Percentiles rank a stretch among this genome's conserved stretches.
phyloP scores from a whole-genome alignment of 78 protist genomes.

The Dictyostelium brefeldianum region DNA sequence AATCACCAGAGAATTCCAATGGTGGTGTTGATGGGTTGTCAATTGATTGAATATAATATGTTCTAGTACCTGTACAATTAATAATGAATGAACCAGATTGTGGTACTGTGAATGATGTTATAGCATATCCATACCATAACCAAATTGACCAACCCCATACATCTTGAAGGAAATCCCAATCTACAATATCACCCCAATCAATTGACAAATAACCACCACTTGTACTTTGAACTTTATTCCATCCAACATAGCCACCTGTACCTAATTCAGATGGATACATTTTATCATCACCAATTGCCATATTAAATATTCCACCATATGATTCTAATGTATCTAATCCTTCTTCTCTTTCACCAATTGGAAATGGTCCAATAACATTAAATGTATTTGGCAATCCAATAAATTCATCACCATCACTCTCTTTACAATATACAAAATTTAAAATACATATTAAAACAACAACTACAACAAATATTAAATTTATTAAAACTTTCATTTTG shows the following conservation, averaged over 20 bases:
- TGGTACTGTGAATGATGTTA: constrained; percentile 2
- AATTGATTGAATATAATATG: constrained; percentile 21
- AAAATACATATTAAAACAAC: no score
- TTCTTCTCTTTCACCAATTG: constrained; percentile 64
- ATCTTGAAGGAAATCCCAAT: constrained; percentile 45
- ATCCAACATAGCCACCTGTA: constrained; percentile 36
- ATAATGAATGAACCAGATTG: background rate
- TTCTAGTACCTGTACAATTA: constrained; percentile 27
- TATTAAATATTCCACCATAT: constrained; percentile 55
- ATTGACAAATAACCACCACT: background rate
- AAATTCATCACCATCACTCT: no score
- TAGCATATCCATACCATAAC: constrained; percentile 73
- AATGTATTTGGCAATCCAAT: constrained; percentile 8
- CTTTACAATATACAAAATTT: no score
- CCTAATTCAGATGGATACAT: constrained; percentile 75
- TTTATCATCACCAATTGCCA: constrained; percentile 20
- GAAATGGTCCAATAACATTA: constrained; percentile 55
- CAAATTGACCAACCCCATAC: constrained; percentile 57
- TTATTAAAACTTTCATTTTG: no score
- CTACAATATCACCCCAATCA: constrained; percentile 7
- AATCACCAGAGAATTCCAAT: constrained; percentile 47
- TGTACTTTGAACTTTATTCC: background rate
- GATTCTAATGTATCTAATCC: constrained; percentile 33
- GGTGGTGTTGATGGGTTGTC: background rate
- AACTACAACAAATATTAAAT: no score